phyloP scores from a whole-genome alignment of 2,329 filamentous ascomycete genomes.

The Colletotrichum liriopes region DNA sequence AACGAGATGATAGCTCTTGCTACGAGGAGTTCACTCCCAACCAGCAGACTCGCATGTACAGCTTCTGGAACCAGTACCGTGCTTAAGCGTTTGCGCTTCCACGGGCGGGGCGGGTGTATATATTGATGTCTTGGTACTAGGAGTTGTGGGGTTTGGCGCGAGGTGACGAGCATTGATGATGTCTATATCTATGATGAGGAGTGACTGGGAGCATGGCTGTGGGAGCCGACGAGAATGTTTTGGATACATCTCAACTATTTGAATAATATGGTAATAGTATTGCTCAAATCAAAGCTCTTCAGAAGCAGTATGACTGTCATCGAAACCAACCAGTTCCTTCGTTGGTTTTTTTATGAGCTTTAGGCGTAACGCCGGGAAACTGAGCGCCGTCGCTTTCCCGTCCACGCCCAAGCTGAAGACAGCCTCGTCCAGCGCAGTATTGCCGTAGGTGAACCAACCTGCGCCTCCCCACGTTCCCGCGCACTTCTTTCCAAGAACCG shows the following conservation, averaged over 20 bases:
- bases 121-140: not conserved
- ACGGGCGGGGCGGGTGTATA: not conserved
- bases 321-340: too few relatives aligned
- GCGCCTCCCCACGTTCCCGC: conserved; percentile 4
- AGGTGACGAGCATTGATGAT: conserved; percentile 7
- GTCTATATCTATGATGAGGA: not conserved
- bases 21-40: conserved; percentile 62
- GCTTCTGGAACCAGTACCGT: conserved; percentile 57
- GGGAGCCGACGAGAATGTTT: not conserved
- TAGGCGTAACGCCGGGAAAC: conserved; percentile 34
- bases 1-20: conserved; percentile 54
- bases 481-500: conserved; percentile 2
- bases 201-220: not conserved
- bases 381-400: conserved; percentile 13
- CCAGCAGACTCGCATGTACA: conserved; percentile 59
- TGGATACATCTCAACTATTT: not conserved
- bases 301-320: too few relatives aligned
- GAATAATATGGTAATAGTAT: conserved; percentile 6
- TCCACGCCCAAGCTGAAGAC: conserved; percentile 35
- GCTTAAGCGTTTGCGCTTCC: conserved; percentile 32
- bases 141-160: not conserved
- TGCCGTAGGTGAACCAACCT: conserved; percentile 44
- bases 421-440: conserved; percentile 42
- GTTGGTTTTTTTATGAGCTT: not conserved
- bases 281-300: not conserved